phyloP scores from a whole-genome alignment of 2,329 filamentous ascomycete species.

The Sporothrix pseudoabietina region DNA sequence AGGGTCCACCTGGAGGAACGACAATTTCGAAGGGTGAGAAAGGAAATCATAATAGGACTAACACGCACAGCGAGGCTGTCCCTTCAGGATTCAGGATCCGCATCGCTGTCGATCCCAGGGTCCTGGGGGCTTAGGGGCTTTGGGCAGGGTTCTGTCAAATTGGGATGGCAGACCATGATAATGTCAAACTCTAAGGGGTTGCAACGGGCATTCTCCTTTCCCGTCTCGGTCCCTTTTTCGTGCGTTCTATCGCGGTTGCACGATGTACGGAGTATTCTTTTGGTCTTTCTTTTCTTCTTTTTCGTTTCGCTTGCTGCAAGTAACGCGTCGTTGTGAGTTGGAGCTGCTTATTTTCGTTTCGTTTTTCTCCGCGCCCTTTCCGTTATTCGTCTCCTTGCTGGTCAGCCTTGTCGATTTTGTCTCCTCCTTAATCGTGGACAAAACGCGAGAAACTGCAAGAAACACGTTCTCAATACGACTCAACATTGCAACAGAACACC shows the following conservation, averaged over 20 bases:
- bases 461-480: neutral
- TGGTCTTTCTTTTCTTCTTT: neutral
- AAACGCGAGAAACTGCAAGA: neutral
- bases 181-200: no score
- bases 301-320: neutral
- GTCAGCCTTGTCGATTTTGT: neutral
- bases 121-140: neutral
- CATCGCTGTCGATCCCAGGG: constrained; percentile 10
- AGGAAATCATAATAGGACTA: neutral
- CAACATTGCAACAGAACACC: neutral
- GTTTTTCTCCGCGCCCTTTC: no score
- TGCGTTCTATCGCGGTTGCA: neutral
- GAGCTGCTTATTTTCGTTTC: no score
- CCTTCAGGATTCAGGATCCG: constrained; percentile 17
- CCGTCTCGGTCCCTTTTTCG: no score
- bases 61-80: neutral
- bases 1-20: neutral
- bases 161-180: no score
- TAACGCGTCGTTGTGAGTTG: no score
- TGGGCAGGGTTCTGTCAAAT: neutral
- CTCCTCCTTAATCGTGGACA: no score
- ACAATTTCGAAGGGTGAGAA: neutral
- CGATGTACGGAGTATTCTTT: neutral
- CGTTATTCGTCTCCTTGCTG: neutral
- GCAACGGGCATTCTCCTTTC: no score